Percentiles rank a stretch among this genome's conserved stretches.
Evolutionary conservation across 2,329 filamentous ascomycete species (phyloP).

Genomic region (Periconia digitata): DNA sequence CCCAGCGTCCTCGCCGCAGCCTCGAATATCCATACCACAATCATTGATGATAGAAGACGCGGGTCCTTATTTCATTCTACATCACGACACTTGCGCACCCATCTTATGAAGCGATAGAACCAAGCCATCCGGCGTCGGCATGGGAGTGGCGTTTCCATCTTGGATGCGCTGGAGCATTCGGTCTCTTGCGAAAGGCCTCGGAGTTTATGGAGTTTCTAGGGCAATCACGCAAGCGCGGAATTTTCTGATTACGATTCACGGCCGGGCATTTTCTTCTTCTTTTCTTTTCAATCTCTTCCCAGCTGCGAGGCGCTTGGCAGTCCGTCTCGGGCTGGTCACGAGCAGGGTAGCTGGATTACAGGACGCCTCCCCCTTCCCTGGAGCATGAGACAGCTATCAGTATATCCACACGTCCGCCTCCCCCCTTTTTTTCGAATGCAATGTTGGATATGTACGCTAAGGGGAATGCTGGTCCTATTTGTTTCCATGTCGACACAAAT

Average conservation of each 20-base stretch:
- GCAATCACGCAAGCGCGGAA: neutral
- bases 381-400: neutral
- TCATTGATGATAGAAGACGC: constrained; percentile 31
- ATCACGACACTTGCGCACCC: constrained; percentile 23
- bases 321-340: neutral
- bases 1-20: constrained; percentile 18
- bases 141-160: constrained; percentile 38
- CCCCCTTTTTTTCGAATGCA: no score
- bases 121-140: constrained; percentile 36
- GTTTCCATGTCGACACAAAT: no score
- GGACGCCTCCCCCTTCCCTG: neutral
- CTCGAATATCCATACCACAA: constrained; percentile 6
- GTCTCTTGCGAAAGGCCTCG: constrained; percentile 34
- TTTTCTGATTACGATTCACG: constrained; percentile 4
- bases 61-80: constrained; percentile 10
- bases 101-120: constrained; percentile 31
- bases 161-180: constrained; percentile 30
- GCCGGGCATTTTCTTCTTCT: constrained; percentile 1
- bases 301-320: neutral
- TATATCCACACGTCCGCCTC: no score
- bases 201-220: constrained; percentile 31
- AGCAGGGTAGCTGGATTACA: neutral
- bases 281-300: constrained; percentile 1
- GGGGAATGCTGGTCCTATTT: no score
- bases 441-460: no score